Percentiles rank a stretch among this genome's conserved stretches.
Evolutionary conservation across 495 filamentous ascomycete genomes (phyloP).

Genomic region (Penicillium verhagenii): DNA sequence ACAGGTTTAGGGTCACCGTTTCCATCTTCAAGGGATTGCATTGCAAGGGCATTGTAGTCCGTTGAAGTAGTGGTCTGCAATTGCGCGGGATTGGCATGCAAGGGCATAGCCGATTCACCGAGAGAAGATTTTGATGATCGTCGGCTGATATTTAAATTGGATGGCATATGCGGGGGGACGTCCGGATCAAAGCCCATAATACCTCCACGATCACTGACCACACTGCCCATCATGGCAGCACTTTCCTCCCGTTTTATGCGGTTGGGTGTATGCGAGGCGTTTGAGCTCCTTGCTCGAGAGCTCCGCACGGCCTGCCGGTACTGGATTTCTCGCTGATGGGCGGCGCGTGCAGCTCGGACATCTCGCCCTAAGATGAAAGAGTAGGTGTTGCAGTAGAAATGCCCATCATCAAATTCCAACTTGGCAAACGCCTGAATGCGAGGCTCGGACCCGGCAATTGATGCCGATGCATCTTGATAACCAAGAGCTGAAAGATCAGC

Average conservation of each 20-base stretch:
- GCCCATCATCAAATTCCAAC: constrained; percentile 67
- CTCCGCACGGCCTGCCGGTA: constrained; percentile 41
- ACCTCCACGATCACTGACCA: constrained; percentile 59
- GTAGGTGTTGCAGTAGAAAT: constrained; percentile 71
- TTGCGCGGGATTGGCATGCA: constrained; percentile 46
- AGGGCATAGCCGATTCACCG: constrained; percentile 34
- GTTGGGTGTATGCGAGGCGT: constrained; percentile 46
- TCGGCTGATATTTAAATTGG: constrained; percentile 40
- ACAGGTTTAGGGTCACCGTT: constrained; percentile 39
- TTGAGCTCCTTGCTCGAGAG: constrained; percentile 47
- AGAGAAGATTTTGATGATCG: constrained; percentile 50
- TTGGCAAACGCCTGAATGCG: constrained; percentile 65
- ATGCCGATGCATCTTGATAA: constrained; percentile 39
- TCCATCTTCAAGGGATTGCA: constrained; percentile 45
- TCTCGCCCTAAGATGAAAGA: constrained; percentile 66
- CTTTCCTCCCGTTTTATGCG: constrained; percentile 48
- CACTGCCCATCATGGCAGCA: constrained; percentile 45
- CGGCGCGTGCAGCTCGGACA: constrained; percentile 52
- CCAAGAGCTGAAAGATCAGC: constrained; percentile 42
- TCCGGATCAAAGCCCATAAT: constrained; percentile 57
- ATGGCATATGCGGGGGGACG: constrained; percentile 40
- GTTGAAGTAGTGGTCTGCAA: constrained; percentile 35
- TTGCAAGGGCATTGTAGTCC: constrained; percentile 48
- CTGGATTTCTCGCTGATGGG: constrained; percentile 47
- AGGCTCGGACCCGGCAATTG: constrained; percentile 46